These are phyloP conservation scores for Russula ochroleuca DNA, from an alignment of 768 basidiomycete species.

Conservation along the genomic window DNA sequence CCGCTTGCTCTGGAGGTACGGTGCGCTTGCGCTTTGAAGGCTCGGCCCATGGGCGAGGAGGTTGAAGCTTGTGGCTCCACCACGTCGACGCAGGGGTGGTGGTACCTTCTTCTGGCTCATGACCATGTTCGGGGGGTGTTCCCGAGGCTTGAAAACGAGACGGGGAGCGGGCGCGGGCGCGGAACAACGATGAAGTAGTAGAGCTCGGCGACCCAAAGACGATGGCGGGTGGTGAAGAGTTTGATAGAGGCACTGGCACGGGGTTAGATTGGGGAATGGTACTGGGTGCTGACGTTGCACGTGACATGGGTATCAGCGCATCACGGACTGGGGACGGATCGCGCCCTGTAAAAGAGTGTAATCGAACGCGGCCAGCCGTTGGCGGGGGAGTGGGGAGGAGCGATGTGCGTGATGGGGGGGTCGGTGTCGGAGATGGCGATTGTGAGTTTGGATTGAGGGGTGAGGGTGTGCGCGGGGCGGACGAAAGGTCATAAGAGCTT, in stretches of 20 bases:
- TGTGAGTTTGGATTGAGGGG: slow-evolving; percentile 17
- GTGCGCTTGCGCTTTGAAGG: slow-evolving; percentile 27
- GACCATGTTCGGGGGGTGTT: slow-evolving; percentile 10
- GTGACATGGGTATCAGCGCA: slow-evolving; percentile 8
- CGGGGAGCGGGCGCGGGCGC: slow-evolving; percentile 24
- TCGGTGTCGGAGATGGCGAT: slow-evolving; percentile 8
- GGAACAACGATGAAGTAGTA: slow-evolving; percentile 13
- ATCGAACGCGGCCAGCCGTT: neutral
- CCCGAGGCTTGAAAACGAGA: slow-evolving; percentile 3
- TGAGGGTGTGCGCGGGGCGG: slow-evolving; percentile 10
- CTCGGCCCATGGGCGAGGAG: slow-evolving; percentile 32
- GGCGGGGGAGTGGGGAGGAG: slow-evolving; percentile 12
- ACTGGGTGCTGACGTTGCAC: slow-evolving; percentile 18
- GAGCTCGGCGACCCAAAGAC: neutral
- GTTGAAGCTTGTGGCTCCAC: slow-evolving; percentile 28
- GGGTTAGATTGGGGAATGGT: neutral
- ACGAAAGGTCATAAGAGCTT: neutral
- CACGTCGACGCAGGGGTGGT: slow-evolving; percentile 25
- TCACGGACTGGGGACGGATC: slow-evolving; percentile 7
- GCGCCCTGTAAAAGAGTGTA: slow-evolving; percentile 1
- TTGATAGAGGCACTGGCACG: neutral
- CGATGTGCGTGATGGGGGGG: slow-evolving; percentile 1
- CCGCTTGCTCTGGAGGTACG: slow-evolving; percentile 32
- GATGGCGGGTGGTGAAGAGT: slow-evolving; percentile 23
- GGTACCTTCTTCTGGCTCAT: slow-evolving; percentile 11